Evolutionary conservation across 2,329 filamentous ascomycete species (phyloP).

Genomic region (Pseudopyricularia cyperi): DNA sequence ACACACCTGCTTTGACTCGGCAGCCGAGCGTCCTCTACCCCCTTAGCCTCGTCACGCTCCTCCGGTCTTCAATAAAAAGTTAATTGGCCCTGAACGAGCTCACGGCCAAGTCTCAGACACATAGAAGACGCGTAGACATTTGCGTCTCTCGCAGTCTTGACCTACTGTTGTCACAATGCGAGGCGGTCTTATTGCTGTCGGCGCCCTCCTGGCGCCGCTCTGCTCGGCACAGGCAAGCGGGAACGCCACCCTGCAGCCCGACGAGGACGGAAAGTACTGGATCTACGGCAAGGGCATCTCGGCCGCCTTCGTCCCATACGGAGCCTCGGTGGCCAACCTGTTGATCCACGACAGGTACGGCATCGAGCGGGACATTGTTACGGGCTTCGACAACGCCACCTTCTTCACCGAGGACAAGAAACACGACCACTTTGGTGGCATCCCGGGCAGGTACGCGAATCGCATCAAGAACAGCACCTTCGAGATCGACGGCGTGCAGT

Average conservation of each 20-base stretch:
- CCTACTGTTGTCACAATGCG: background rate
- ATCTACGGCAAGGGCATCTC: constrained; percentile 53
- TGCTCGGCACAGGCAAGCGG: background rate
- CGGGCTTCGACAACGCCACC: constrained; percentile 63
- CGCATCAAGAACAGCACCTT: constrained; percentile 69
- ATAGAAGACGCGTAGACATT: background rate
- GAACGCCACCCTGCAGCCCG: constrained; percentile 19
- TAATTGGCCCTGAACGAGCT: background rate
- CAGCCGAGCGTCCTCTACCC: background rate
- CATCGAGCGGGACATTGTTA: constrained; percentile 55
- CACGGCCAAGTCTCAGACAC: background rate
- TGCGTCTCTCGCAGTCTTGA: background rate
- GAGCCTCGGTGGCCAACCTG: constrained; percentile 59
- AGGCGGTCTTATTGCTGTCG: background rate
- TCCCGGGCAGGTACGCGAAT: constrained; percentile 69
- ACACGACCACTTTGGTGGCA: constrained; percentile 60
- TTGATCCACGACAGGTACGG: constrained; percentile 58
- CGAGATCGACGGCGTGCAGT: constrained; percentile 48
- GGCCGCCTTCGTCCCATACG: constrained; percentile 61
- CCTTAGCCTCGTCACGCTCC: background rate
- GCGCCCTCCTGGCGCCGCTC: background rate
- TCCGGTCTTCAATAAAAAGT: background rate
- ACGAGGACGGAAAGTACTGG: constrained; percentile 57
- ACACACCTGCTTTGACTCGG: background rate
- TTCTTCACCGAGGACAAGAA: constrained; percentile 52